A percentile compares a stretch with the other conserved stretches of the same genome.
phyloP scores from a whole-genome alignment of 2,329 filamentous ascomycete species.

The Leptographium wingfieldii region DNA sequence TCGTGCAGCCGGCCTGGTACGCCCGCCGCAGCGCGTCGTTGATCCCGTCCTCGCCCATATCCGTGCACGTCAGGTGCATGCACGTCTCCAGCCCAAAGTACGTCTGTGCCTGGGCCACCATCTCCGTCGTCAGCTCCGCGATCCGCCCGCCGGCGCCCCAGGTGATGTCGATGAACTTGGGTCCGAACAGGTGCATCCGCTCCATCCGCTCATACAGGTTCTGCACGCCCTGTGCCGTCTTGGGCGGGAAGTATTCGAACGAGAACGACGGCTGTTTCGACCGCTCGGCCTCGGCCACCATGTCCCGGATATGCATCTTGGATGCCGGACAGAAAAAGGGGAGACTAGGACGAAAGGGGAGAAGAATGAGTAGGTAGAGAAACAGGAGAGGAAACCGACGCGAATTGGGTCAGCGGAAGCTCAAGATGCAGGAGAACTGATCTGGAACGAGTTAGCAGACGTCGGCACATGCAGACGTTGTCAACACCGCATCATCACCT shows the following conservation, averaged over 20 bases:
- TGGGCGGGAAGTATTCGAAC: conserved; percentile 98
- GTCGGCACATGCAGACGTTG: too few relatives aligned
- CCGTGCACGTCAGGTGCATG: conserved; percentile 98
- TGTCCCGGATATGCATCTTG: conserved; percentile 91
- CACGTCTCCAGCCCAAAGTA: conserved; percentile 95
- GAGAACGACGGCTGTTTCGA: conserved; percentile 82
- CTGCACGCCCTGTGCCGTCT: conserved; percentile 94
- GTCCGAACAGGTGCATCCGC: conserved; percentile 72
- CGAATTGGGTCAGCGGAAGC: neutral
- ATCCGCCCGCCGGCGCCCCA: conserved; percentile 93
- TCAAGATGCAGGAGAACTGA: neutral
- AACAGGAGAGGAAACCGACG: too few relatives aligned
- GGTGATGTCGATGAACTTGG: conserved; percentile 95
- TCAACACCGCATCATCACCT: too few relatives aligned
- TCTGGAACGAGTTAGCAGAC: too few relatives aligned
- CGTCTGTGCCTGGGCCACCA: conserved; percentile 91
- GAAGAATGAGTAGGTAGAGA: neutral
- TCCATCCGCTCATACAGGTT: conserved; percentile 99
- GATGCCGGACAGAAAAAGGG: neutral
- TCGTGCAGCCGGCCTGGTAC: conserved; percentile 92
- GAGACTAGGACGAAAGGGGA: neutral
- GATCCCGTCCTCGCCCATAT: conserved; percentile 89
- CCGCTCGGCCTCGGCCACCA: conserved; percentile 70
- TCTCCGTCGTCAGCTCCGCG: conserved; percentile 88
- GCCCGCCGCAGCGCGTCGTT: conserved; percentile 78